Conservation (phyloP, 176 grass and related monocot genomes). For the Carex scoparia region DNA sequence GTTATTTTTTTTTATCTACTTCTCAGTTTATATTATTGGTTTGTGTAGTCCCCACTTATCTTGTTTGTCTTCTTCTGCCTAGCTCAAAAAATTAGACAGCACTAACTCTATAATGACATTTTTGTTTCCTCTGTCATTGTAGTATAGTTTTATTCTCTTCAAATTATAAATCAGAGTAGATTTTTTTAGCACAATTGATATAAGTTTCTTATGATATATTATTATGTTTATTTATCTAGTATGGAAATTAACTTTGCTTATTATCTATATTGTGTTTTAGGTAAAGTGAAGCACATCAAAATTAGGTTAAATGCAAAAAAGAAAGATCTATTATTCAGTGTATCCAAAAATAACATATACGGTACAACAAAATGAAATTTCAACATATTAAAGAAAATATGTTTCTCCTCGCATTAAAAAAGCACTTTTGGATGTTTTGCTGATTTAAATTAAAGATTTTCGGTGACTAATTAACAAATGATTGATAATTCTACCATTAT, state of each 20-base stretch:
- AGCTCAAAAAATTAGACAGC: constrained; percentile 18
- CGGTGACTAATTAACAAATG: background rate
- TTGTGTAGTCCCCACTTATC: constrained; percentile 17
- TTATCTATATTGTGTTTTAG: background rate
- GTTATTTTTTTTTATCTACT: constrained; percentile 29
- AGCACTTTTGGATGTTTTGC: background rate
- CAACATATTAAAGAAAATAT: background rate
- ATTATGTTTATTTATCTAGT: background rate
- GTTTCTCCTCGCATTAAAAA: background rate
- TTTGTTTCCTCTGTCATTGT: constrained; percentile 5
- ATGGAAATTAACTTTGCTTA: background rate
- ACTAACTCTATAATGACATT: constrained; percentile 12
- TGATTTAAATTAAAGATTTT: background rate
- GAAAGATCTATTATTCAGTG: background rate
- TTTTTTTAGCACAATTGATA: background rate
- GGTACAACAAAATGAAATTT: background rate
- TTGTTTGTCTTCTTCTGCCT: constrained; percentile 24
- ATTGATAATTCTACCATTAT: no score
- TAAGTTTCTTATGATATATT: background rate
- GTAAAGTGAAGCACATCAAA: background rate
- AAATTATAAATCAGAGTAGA: background rate
- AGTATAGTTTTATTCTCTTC: background rate
- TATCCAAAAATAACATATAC: background rate
- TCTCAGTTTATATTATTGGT: constrained; percentile 19
- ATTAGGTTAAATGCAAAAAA: background rate